phyloP scores from a whole-genome alignment of 2,329 filamentous ascomycete species.

The Paecilomyces variotii region DNA sequence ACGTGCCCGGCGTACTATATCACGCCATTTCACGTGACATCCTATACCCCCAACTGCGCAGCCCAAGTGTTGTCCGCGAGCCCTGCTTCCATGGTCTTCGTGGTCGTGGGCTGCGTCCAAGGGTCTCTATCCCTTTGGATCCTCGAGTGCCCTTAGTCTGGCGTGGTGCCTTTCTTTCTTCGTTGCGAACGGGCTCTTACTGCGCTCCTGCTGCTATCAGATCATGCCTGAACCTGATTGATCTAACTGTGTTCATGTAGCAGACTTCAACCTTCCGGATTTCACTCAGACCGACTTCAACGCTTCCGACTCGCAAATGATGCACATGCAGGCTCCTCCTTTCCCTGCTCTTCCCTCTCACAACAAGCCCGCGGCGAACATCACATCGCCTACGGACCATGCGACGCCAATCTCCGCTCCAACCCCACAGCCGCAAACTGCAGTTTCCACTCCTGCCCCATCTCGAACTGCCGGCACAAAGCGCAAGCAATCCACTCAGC shows the following conservation, averaged over 20 bases:
- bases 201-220: background rate
- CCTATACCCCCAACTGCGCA: background rate
- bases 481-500: slow-evolving; percentile 29
- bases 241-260: slow-evolving; percentile 8
- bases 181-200: background rate
- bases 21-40: slow-evolving; percentile 30
- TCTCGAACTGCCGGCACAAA: slow-evolving; percentile 18
- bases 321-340: slow-evolving; percentile 17
- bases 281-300: slow-evolving; percentile 22
- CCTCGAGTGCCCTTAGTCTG: background rate
- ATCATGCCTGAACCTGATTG: background rate
- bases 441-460: slow-evolving; percentile 8
- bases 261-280: slow-evolving; percentile 26
- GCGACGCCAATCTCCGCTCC: slow-evolving; percentile 7
- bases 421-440: slow-evolving; percentile 8
- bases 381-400: slow-evolving; percentile 7
- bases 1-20: slow-evolving; percentile 19
- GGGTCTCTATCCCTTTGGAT: background rate
- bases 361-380: background rate
- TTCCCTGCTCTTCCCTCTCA: slow-evolving; percentile 7
- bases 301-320: slow-evolving; percentile 14
- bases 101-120: background rate
- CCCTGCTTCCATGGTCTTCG: background rate
- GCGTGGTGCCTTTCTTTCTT: background rate
- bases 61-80: background rate